Base-by-base conservation (phyloP, 805 yeast species). In the Monosporozyma yasuniensis region DNA sequence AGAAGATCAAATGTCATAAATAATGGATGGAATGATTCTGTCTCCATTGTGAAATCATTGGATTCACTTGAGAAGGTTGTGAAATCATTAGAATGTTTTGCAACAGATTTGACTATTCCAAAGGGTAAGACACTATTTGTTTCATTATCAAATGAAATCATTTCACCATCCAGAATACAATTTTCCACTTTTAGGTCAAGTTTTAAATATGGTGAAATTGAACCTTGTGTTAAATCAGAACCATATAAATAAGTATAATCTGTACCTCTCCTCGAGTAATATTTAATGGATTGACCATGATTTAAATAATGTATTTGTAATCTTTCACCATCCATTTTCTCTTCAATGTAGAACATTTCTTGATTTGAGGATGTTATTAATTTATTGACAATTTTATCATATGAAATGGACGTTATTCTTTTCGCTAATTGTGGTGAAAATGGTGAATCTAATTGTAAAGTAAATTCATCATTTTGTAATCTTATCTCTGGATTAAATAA, bases 311-410 rank as follows among this genome's bases (percentile, higher is more conserved):
- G 99, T 44, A 89, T 56, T 48, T 87, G 82, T 57, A 87, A 80
- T 56, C 99, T 69, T 64, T 91, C 97, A 2, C 98, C 99, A 65
- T 91, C 97, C 69, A 89, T 76, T 62, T 91, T 91, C 63, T 91
- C 97, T 60, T 91, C 98, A 9, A 91, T 79, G 47, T 74, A 75
- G 58, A 88, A 87, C 23, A 73, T 69, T 53, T 65, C 23, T 44
- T 64, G 21, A 4, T 6, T 7, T 14, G 7, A 27, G 4, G n/a
- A 16, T 10, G 12, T 28, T 1, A 25, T 3, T 60, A 85, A 69
- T 22, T 65, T 69, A 7, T 65, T 58, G n/a, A 81, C 77, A 19
- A 84, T 65, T 3, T 72, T 69, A 2, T 72, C 73, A 60, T 83
- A 80, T 14, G 76, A 68, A 3, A 70, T 66, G 28, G 70, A 69